A percentile compares a stretch with the other conserved stretches of the same genome.
These are phyloP conservation scores for Saraca asoca DNA, from an alignment of 331 rosid species.

Conservation along the genomic window DNA sequence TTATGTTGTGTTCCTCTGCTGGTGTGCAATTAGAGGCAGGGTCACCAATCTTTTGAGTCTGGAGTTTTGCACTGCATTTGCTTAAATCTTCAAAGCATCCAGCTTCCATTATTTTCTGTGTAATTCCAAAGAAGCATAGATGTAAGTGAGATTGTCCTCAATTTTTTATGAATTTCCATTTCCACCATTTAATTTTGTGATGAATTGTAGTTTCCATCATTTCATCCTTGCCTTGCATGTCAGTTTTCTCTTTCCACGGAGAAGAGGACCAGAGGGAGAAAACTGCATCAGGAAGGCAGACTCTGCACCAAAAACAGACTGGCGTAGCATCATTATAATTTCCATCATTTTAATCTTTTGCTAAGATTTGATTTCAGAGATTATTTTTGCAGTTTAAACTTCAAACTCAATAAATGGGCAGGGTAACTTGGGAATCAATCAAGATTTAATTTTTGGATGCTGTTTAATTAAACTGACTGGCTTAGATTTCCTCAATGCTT, in stretches of 20 bases:
- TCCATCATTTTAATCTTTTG: constrained; percentile 6
- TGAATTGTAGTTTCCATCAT: constrained; percentile 12
- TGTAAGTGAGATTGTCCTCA: constrained; percentile 19
- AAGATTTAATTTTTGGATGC: too few relatives aligned
- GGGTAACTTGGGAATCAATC: too few relatives aligned
- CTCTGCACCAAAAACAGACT: constrained; percentile 61
- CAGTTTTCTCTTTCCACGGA: too few relatives aligned
- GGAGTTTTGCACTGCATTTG: constrained; percentile 6
- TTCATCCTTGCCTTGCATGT: too few relatives aligned
- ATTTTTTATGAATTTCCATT: background rate
- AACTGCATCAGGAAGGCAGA: constrained; percentile 64
- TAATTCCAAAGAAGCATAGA: constrained; percentile 21
- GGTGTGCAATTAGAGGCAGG: constrained; percentile 95
- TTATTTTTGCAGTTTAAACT: constrained; percentile 9
- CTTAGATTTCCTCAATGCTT: background rate
- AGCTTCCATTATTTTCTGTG: background rate
- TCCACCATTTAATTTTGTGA: background rate
- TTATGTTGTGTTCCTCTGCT: constrained; percentile 89
- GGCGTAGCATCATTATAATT: constrained; percentile 86
- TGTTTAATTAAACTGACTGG: too few relatives aligned
- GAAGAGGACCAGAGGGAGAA: constrained; percentile 77
- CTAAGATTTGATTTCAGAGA: constrained; percentile 13
- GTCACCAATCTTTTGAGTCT: constrained; percentile 21
- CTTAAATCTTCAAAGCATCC: constrained; percentile 1
- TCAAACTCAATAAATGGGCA: constrained; percentile 1